phyloP scores from a whole-genome alignment of 148 eudicot species.

The Rhododendron ferrugineum region DNA sequence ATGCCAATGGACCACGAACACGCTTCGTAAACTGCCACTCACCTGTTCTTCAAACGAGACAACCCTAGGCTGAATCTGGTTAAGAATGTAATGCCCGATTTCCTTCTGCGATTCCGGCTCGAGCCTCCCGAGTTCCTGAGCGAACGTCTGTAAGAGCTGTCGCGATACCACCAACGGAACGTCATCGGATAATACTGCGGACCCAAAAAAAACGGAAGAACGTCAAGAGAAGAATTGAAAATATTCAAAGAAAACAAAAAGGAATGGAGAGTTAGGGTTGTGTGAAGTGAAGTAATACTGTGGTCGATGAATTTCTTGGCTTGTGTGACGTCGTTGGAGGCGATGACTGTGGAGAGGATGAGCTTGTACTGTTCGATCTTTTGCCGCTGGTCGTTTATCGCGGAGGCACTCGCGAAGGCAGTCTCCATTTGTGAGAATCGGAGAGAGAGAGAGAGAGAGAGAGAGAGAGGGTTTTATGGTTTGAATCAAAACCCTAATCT shows the following conservation, averaged over 20 bases:
- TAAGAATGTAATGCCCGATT: slow-evolving; percentile 82
- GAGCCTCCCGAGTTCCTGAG: slow-evolving; percentile 71
- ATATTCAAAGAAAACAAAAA: background rate
- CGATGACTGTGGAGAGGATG: slow-evolving; percentile 63
- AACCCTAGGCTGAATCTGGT: slow-evolving; percentile 94
- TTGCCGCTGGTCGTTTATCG: slow-evolving; percentile 81
- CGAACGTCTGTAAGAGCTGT: slow-evolving; percentile 80
- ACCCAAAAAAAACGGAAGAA: background rate
- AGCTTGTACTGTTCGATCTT: slow-evolving; percentile 90
- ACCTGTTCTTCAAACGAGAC: slow-evolving; percentile 99
- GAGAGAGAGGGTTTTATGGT: background rate
- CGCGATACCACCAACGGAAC: slow-evolving; percentile 91
- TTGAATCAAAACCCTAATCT: background rate
- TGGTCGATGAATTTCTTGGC: slow-evolving; percentile 79
- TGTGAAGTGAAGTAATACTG: slow-evolving; percentile 28
- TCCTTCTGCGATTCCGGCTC: slow-evolving; percentile 82
- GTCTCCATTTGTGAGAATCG: slow-evolving; percentile 53
- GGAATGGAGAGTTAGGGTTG: background rate
- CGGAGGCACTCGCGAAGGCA: slow-evolving; percentile 68
- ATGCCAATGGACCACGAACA: background rate
- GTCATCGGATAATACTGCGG: slow-evolving; percentile 76
- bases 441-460: background rate
- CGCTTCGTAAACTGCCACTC: background rate
- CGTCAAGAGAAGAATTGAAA: background rate
- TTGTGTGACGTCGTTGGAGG: slow-evolving; percentile 60